Base-by-base conservation (phyloP, 1,284 basidiomycete species). In the Caloboletus inedulis region DNA sequence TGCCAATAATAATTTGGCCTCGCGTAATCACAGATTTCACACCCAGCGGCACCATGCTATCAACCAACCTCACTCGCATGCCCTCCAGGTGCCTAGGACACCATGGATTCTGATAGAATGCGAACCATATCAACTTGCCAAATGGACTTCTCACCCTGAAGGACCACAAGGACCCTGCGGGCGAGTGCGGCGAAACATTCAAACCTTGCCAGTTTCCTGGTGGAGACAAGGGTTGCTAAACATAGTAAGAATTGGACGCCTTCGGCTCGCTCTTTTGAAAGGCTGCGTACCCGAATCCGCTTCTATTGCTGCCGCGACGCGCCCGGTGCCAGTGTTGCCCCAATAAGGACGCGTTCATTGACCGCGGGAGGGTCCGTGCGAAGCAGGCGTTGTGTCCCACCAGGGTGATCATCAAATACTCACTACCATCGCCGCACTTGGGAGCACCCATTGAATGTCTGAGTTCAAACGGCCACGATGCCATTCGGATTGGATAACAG, bases 231-330 rank as follows among this genome's bases (percentile, higher is more conserved):
- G 59, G 49, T 56, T 51, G 50, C 33, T 16, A 51, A 49, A 29
- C 25, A 13, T 47, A 40, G 47, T 35, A 40, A 51, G 40, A 48
- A 52, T 23, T 36, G 41, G 23, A 19, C 41, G 39, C 27, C 18
- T 34, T 45, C 62, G 59, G 62, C 44, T 51, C 40, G 41, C 27
- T 36, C 49, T 60, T 56, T 29, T 47, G 16, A 49, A 48, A 57
- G 43, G 47, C 36, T 43, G 47, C 43, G 46, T 35, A 37, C 7
- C 44, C 36, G 39, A 39, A 35, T 29, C 19, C 39, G 33, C 47
- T 40, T 41, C 31, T 61, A 64, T 49, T 61, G 42, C 62, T 19
- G 39, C 64, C 62, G 62, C 41, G 23, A 27, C 41, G 41, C 27
- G n/a, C 18, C 18, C 6, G 37, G 16, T n/a, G 29, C 37, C n/a